phyloP scores from a whole-genome alignment of 2,329 filamentous ascomycete genomes.

The Graphilbum fragrans region DNA sequence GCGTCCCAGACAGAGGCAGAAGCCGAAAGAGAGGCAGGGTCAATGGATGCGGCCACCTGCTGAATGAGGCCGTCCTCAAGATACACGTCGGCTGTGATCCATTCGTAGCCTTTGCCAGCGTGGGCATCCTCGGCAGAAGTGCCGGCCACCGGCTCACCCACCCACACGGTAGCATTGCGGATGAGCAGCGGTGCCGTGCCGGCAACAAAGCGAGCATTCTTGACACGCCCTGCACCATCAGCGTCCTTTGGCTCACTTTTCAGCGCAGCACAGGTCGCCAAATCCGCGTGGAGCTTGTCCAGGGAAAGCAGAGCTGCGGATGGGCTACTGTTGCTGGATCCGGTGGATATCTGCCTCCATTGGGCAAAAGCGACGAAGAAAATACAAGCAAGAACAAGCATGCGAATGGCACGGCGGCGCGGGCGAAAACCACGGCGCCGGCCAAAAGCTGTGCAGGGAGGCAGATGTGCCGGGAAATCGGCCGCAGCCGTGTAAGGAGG shows the following conservation, averaged over 20 bases:
- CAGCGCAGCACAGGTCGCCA: conserved; percentile 43
- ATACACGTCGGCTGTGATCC: conserved; percentile 48
- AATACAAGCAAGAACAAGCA: conserved; percentile 33
- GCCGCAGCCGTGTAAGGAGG: conserved; percentile 28
- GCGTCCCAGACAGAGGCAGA: conserved; percentile 43
- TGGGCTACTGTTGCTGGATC: conserved; percentile 8
- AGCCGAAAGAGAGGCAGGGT: conserved; percentile 25
- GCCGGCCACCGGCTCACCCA: conserved; percentile 45
- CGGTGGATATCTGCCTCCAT: conserved; percentile 23
- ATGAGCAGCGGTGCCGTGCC: conserved; percentile 50
- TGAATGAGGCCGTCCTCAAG: conserved; percentile 50
- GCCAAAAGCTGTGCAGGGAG: conserved; percentile 1
- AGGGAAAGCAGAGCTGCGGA: conserved; percentile 29
- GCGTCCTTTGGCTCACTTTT: conserved; percentile 42
- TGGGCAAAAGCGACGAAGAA: conserved; percentile 33
- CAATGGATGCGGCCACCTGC: conserved; percentile 33
- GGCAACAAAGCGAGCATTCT: conserved; percentile 48
- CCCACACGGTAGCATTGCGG: conserved; percentile 55
- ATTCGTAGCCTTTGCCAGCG: conserved; percentile 46
- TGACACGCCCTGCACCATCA: conserved; percentile 39
- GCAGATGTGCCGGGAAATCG: neutral
- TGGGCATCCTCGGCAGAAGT: conserved; percentile 40
- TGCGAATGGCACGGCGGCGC: conserved; percentile 29
- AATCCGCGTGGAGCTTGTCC: conserved; percentile 38
- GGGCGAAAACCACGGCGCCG: conserved; percentile 13